Conservation (phyloP, 495 filamentous ascomycete genomes). For the Penicillium samsonianum region DNA sequence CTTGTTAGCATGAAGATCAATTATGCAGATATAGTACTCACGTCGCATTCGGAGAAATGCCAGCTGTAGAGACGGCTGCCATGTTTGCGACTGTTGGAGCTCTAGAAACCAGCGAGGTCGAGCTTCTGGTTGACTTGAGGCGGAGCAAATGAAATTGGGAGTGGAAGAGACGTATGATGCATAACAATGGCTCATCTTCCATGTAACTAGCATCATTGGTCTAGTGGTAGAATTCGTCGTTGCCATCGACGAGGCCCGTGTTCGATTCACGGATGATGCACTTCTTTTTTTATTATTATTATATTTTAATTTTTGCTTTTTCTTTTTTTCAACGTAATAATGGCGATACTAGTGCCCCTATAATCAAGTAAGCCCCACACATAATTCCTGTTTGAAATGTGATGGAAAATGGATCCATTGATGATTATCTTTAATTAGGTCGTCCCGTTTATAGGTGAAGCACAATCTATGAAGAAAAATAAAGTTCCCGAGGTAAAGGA, state of each 20-base stretch:
- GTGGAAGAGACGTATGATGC: background rate
- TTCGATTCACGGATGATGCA: constrained; percentile 62
- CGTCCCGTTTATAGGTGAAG: too few relatives aligned
- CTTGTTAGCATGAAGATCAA: constrained; percentile 21
- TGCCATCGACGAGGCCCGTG: constrained; percentile 61
- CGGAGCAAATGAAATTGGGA: background rate
- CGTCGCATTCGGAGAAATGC: constrained; percentile 51
- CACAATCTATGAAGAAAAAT: too few relatives aligned
- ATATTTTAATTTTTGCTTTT: background rate
- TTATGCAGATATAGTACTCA: constrained; percentile 26
- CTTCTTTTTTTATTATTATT: constrained; percentile 26
- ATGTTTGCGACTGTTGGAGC: constrained; percentile 41
- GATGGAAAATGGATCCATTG: too few relatives aligned
- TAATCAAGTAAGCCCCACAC: too few relatives aligned
- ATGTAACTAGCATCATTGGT: constrained; percentile 51
- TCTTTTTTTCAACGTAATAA: constrained; percentile 8
- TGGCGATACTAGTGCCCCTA: too few relatives aligned
- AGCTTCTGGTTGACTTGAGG: constrained; percentile 19
- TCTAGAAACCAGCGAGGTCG: constrained; percentile 22
- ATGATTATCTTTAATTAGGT: too few relatives aligned
- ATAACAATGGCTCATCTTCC: background rate
- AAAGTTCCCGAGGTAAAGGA: too few relatives aligned
- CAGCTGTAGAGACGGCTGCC: constrained; percentile 35
- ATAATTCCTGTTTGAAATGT: too few relatives aligned
- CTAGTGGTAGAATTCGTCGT: constrained; percentile 63